Conservation (phyloP, 1,284 basidiomycete genomes). For the Kwoniella shivajii region DNA sequence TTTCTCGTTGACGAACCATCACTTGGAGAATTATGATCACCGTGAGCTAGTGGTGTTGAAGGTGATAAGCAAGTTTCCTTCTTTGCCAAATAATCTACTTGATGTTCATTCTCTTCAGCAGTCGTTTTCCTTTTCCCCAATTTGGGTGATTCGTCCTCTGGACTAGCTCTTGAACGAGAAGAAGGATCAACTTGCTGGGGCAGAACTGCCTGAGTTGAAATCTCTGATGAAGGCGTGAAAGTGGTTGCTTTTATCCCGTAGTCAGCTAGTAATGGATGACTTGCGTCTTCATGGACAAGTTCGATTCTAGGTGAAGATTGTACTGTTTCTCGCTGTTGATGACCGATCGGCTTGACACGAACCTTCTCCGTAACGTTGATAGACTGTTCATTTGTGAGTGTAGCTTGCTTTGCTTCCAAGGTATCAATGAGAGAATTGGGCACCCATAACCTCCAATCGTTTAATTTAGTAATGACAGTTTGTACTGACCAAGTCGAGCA, state of each 20-base stretch:
- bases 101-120: not conserved
- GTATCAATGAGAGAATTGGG: constrained; percentile 7
- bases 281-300: not conserved
- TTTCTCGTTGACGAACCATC: not conserved
- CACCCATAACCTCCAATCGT: constrained; percentile 9
- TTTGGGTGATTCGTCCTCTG: not conserved
- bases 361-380: too few relatives aligned
- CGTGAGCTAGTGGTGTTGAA: not conserved
- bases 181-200: not conserved
- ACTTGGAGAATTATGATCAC: not conserved
- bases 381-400: too few relatives aligned
- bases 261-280: not conserved
- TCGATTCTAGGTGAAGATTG: constrained; percentile 7
- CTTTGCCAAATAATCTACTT: not conserved
- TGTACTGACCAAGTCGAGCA: constrained; percentile 5
- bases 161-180: not conserved
- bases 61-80: not conserved
- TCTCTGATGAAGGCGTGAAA: not conserved
- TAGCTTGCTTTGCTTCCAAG: not conserved
- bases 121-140: constrained; percentile 9
- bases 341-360: not conserved
- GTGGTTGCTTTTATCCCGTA: constrained; percentile 14
- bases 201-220: not conserved
- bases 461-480: constrained; percentile 6
- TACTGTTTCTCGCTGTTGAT: not conserved